Evolutionary conservation across 2,329 filamentous ascomycete genomes (phyloP).

Genomic region (Aspergillus unguis): DNA sequence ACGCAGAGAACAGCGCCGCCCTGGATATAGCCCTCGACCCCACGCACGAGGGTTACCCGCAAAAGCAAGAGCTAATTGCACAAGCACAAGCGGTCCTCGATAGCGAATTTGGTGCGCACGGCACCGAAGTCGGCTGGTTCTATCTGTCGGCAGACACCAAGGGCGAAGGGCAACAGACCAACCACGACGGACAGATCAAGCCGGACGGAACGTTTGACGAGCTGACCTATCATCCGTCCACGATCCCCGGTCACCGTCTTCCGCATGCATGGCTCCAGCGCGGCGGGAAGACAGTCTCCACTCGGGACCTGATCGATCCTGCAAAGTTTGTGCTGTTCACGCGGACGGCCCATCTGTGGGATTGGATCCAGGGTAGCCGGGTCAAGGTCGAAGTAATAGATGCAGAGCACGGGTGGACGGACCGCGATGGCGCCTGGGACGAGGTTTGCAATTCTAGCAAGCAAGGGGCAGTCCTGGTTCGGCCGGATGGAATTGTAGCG

Average conservation of each 20-base stretch:
- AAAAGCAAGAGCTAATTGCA: not conserved
- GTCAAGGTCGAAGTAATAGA: not conserved
- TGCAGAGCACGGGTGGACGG: not conserved
- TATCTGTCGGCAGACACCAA: not conserved
- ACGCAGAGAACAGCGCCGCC: not conserved
- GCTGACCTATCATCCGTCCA: not conserved
- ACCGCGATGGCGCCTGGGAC: not conserved
- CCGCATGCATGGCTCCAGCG: not conserved
- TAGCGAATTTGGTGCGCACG: not conserved
- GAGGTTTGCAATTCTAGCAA: not conserved
- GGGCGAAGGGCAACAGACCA: too few species aligned
- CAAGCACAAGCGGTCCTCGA: not conserved
- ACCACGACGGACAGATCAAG: not conserved
- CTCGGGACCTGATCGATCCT: not conserved
- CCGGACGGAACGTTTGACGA: not conserved
- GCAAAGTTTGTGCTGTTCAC: not conserved
- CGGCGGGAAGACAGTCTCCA: not conserved
- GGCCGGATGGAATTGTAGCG: not conserved
- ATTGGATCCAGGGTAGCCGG: not conserved
- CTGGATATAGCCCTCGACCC: not conserved
- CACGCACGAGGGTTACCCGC: not conserved
- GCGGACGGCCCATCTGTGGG: not conserved
- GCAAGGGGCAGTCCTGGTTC: not conserved
- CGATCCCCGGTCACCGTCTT: not conserved
- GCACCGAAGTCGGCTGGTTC: not conserved